Base-by-base conservation (phyloP, 352 stramenopile genomes). In the Pythium diclinum region DNA sequence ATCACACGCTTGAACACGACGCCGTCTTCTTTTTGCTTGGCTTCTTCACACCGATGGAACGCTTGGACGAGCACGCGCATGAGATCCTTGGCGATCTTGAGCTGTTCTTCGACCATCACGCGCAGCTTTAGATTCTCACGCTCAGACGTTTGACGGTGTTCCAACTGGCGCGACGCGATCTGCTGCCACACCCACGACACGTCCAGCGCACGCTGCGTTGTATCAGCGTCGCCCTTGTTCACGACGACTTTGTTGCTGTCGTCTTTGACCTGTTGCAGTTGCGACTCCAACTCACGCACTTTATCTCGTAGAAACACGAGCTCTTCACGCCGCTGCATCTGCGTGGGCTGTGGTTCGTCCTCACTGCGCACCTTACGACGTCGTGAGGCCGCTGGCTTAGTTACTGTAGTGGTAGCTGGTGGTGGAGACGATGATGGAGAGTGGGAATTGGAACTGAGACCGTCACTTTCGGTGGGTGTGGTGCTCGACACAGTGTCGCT, bases 11-110 rank as follows among this genome's bases (percentile, higher is more conserved):
- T 67, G 30, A 56, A 56, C 9, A 17, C 23, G n/a, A 17, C 6
- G 51, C 21, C 10, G 13, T 52, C 30, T 25, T 46, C 33, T 9
- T 9, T 3, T 19, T 56, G 14, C n/a, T 32, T 25, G 6, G n/a
- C 19, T 13, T 67, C 19, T 11, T 53, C 42, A 30, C 44, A 51
- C 5, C 47, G 61, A 13, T 44, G 14, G 61, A 62, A 67, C 25
- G 61, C 61, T 3, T 49, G 62, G 30, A 63, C 32, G 17, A 68
- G 55, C 55, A 63, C 34, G 17, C 62, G 62, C 62, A 63, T 63
- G 21, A 68, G 44, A 17, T 68, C 62, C 25, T 68, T 68, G 32
- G 62, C 62, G 21, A 59, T 32, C 34, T 59, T 62, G 28, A 68
- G 23, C 47, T 68, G 62, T 47, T 58, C 54, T 13, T 63, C 55